Evolutionary conservation across 768 basidiomycete genomes (phyloP), one percentile per base, ranked within the genome.

Genomic region (Macrocybe gigantea): DNA sequence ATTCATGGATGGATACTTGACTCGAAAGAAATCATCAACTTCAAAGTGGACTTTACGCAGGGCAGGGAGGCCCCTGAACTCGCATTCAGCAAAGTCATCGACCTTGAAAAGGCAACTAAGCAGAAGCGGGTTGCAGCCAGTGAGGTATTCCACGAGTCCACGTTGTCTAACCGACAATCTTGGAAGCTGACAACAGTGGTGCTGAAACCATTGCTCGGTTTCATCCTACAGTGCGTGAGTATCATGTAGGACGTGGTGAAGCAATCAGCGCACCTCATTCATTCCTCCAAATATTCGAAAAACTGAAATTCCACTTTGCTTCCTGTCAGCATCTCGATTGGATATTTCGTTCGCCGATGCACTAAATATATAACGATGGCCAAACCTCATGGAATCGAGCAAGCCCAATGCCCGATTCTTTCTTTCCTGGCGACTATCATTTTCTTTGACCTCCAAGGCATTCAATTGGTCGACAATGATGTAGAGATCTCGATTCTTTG

Each of bases 401-500:
- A 22, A 22, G 22, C 22, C 22, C 22, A 22, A 22, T 22, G 22
- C 22, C 22, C 22, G 22, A 22, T 22, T 22, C 22, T 22, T 22
- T 22, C 22, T 22, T 22, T 22, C 22, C 22, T 22, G 22, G 22
- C 22, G 6, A 15, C 34, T 10, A 44, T 33, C 30, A 40, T 43
- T 33, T 7, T 22, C 45, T 33, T 12, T 14, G 30, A 43, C 4
- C 32, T 50, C 49, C 49, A 53, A 48, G 32, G 36, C 41, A 29
- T 48, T 53, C 45, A 50, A 33, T 48, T 53, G 52, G 45, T 53
- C 52, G 13, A 53, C 44, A 29, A 53, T 46, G 49, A 53, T 38
- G 14, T 51, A 53, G 22, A 53, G 12, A 47, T 53, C 49, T 44
- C 8, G 44, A 42, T 53, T 30, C 6, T 31, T 35, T 13, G 13